These are phyloP conservation scores for Agarophyton chilense DNA, from an alignment of 23 red algal genomes.

Conservation along the genomic window DNA sequence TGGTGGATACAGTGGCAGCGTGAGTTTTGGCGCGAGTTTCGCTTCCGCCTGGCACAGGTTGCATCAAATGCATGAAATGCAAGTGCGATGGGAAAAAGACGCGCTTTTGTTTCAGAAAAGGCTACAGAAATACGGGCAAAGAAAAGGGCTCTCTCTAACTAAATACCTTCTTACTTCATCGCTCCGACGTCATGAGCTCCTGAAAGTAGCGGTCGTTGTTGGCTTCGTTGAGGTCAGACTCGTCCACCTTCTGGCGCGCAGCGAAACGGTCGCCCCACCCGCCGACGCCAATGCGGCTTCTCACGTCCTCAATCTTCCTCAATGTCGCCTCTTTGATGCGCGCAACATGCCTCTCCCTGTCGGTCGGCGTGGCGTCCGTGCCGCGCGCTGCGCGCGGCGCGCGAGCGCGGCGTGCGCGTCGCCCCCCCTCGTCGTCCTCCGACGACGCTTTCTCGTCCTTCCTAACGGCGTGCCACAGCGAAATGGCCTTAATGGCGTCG, in stretches of 20 bases:
- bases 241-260: neutral
- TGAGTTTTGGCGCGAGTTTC: slow-evolving; percentile 24
- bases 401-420: too few relatives aligned
- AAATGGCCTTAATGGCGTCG: slow-evolving; percentile 4
- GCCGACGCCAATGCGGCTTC: neutral
- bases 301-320: neutral
- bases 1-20: too few relatives aligned
- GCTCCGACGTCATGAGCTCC: slow-evolving; percentile 25
- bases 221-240: slow-evolving; percentile 12
- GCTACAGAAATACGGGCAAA: too few relatives aligned
- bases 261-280: slow-evolving; percentile 3
- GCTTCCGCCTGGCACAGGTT: too few relatives aligned
- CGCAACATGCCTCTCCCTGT: neutral
- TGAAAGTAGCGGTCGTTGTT: slow-evolving; percentile 47
- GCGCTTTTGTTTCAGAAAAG: too few relatives aligned
- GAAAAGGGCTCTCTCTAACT: too few relatives aligned
- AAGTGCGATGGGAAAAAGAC: too few relatives aligned
- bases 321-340: neutral
- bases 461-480: neutral
- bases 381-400: too few relatives aligned
- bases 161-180: neutral
- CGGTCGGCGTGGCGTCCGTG: neutral
- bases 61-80: too few relatives aligned
- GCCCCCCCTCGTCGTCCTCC: neutral
- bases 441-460: neutral